Evolutionary conservation across 169 alveolate species (phyloP).

Genomic region (Plasmodium billcollinsi): DNA sequence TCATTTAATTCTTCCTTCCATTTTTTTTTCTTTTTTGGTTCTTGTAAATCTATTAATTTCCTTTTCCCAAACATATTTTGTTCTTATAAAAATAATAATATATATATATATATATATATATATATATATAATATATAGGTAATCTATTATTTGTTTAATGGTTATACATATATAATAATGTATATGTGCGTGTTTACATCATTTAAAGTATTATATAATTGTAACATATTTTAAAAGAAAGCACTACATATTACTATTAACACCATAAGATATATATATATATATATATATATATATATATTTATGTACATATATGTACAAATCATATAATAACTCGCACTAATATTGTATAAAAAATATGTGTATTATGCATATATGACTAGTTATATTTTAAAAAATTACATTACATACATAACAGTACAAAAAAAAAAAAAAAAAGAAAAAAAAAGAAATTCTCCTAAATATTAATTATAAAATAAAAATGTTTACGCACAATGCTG

Average conservation of each 20-base stretch:
- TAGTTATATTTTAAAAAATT: too few relatives aligned
- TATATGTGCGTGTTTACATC: slow-evolving; percentile 5
- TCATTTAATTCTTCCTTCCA: slow-evolving; percentile 74
- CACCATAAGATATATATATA: neutral
- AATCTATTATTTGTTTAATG: neutral
- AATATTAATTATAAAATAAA: too few relatives aligned
- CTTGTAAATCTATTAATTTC: slow-evolving; percentile 33
- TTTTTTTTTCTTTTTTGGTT: slow-evolving; percentile 64
- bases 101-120: slow-evolving; percentile 18
- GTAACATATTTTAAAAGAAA: neutral
- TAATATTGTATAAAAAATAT: too few relatives aligned
- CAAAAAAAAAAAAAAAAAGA: too few relatives aligned
- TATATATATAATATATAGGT: slow-evolving; percentile 1
- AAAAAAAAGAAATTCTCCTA: too few relatives aligned
- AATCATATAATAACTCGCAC: too few relatives aligned
- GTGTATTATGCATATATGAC: too few relatives aligned
- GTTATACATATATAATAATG: neutral
- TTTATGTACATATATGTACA: neutral
- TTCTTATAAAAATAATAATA: slow-evolving; percentile 25
- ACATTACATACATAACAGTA: too few relatives aligned
- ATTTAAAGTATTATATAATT: neutral
- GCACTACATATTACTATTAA: neutral
- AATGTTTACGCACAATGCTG: too few relatives aligned
- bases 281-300: slow-evolving; percentile 13
- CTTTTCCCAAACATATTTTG: slow-evolving; percentile 71